Evolutionary conservation across 805 yeast genomes (phyloP), one percentile per base, ranked within the genome.

Genomic region (Komagataella populi): DNA sequence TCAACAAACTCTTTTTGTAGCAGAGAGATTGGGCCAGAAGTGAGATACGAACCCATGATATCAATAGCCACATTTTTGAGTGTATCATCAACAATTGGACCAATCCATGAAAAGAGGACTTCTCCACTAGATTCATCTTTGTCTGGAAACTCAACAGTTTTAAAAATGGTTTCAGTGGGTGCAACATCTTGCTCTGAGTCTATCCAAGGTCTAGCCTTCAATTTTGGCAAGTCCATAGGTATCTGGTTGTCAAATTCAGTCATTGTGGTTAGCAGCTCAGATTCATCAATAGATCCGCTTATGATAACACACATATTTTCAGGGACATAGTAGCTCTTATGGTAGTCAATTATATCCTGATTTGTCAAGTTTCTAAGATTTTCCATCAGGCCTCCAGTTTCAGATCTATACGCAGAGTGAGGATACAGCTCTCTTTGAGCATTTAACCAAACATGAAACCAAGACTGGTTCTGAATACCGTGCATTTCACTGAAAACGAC

Each of bases 401-500:
- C 97, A 6, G 93, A 81, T 8, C 89, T 78, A 63, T 91, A 93
- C 2, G 96, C 98, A 20, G 91, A 84, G 0, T 72, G 70, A 10
- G 70, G 62, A 55, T 75, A 84, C 58, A 85, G 59, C 0, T 76
- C 60, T 59, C 81, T 74, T 60, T 81, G 86, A 54, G 80, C 68
- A 50, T 78, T 79, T 55, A 85, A 69, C 57, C 73, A 77, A 2
- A 83, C 63, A 10, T 83, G 68, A 56, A 84, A 84, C 78, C 82
- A 81, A 14, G 90, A 76, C 55, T 84, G 86, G 59, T 79, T 79
- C 64, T 89, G 96, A 52, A 85, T 81, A 23, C 89, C 97, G 61
- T 87, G 96, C 98, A 93, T 93, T 68, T 93, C 99, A 50, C 95
- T 84, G 63, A 85, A 93, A 3, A 93, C 98, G 30, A 93, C 99